Conservation (phyloP, 2,329 filamentous ascomycete genomes). For the Aureobasidium mangrovei region DNA sequence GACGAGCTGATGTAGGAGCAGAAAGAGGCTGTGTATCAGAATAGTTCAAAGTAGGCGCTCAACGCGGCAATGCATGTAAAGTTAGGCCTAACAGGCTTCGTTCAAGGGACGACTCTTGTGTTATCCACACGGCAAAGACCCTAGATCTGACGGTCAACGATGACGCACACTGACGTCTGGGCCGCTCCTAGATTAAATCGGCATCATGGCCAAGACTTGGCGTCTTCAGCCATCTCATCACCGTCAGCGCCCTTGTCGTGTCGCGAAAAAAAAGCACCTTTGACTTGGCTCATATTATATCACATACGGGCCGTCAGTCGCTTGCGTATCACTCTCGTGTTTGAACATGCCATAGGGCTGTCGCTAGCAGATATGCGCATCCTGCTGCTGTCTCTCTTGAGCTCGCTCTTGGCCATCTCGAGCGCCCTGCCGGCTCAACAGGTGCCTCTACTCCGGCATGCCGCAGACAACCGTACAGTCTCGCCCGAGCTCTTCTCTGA, state of each 20-base stretch:
- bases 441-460: constrained; percentile 25
- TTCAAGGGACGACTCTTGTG: background rate
- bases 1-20: background rate
- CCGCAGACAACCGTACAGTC: constrained; percentile 35
- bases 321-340: constrained; percentile 19
- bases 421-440: constrained; percentile 20
- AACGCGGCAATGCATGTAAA: background rate
- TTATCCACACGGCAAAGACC: background rate
- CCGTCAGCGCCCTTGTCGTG: background rate
- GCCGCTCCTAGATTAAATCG: no score
- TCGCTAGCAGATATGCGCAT: constrained; percentile 13
- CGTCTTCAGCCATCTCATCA: no score
- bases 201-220: no score
- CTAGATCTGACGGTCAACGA: background rate
- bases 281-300: background rate
- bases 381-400: constrained; percentile 1
- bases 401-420: constrained; percentile 17
- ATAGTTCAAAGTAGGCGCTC: background rate
- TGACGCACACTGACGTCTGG: background rate
- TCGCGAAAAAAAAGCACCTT: constrained; percentile 5
- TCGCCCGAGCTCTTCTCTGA: constrained; percentile 62
- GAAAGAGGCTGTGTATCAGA: background rate
- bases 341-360: constrained; percentile 13
- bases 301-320: constrained; percentile 6
- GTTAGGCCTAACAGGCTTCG: background rate